Evolutionary conservation across 2,329 filamentous ascomycete species (phyloP), one percentile per base, ranked within the genome.

Genomic region (Trichoderma sp.): DNA sequence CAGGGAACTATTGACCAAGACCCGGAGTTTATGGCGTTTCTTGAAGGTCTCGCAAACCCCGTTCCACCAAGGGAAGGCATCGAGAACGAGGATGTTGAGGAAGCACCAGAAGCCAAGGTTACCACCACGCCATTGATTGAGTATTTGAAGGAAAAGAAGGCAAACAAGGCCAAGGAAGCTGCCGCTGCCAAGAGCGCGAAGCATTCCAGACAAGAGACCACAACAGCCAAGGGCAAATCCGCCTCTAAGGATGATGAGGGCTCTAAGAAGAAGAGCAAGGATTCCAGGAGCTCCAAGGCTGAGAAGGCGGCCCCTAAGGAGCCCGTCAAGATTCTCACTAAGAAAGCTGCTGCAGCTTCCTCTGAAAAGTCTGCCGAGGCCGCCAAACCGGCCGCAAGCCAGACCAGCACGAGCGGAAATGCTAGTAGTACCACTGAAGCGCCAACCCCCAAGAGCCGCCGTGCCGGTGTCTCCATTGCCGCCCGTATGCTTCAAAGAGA

Each of bases 1-100:
- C 93, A 97, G 80, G 96, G 95, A 68, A 97, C 94, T 3, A 98
- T 99, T 75, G 96, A 99, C 77, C 94, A 97, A 79, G 96, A 99
- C 78, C 90, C 93, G 0, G 96, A 98, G 76, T 99, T 98, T 77
- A 97, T 98, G 84, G 90, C 91, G 30, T 99, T 98, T 79, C 87
- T 99, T 8, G 93, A 97, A 80, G 92, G 89, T 68, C 87, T 98
- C 61, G 97, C 95, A 1, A 94, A 97, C 75, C 88, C 88, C 2
- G 81, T 81, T 9, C 82, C 83, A 1, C 77, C 83, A 6, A 88
- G 85, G 66, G 86, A 82, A 34, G 75, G 74, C n/a, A 67, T 75
- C 7, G 81, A 88, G n/a, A 76, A 79, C 12, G 84, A 87, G 17
- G 80, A 81, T 6, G 77, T 73, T 4, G 82, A 83, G 11, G 83